Base-by-base conservation (phyloP, 345 rosid genomes). In the Capsella bursapastoris region DNA sequence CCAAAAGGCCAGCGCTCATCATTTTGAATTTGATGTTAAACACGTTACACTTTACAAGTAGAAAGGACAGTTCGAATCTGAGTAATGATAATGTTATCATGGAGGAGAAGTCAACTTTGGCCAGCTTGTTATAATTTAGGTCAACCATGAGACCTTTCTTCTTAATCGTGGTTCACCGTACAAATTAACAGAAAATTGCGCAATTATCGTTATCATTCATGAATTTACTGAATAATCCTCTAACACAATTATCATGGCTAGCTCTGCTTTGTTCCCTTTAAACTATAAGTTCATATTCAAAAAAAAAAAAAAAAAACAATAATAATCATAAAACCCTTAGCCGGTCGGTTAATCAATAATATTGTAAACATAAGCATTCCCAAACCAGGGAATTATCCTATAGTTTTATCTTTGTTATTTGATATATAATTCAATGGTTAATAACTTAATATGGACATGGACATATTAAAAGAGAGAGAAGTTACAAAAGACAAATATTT, bases 41-140 rank as follows among this genome's bases (percentile, higher is more conserved):
- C 45, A 35, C 28, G 27, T 35, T 35, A 58, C 14, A 32, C 34
- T 13, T 57, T 57, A 57, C 28, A 34, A 57, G 43, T 57, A 16
- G 29, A 35, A 8, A 58, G 64, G 64, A 34, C 35, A 58, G 45
- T 35, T 58, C 44, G 44, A 59, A 7, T 22, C 25, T 58, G 45
- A 15, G n/a, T 58, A 16, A 58, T 13, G 22, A 25, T 22, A 41
- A 43, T 12, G 35, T 25, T 31, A 43, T 27, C 40, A 25, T 41
- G n/a, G 34, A 43, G 18, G 37, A 13, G n/a, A 62, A 62, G 22
- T 38, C 66, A 62, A 43, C 35, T 43, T 61, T 13, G 27, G 51
- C 35, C 37, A 62, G 13, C 66, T 62, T 16, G 3, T 12, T 28
- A 22, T 62, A 43, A 43, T 14, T 14, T 25, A 7, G 48, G 66